Conservation (phyloP, 148 eudicot species). For the Drosera capensis region DNA sequence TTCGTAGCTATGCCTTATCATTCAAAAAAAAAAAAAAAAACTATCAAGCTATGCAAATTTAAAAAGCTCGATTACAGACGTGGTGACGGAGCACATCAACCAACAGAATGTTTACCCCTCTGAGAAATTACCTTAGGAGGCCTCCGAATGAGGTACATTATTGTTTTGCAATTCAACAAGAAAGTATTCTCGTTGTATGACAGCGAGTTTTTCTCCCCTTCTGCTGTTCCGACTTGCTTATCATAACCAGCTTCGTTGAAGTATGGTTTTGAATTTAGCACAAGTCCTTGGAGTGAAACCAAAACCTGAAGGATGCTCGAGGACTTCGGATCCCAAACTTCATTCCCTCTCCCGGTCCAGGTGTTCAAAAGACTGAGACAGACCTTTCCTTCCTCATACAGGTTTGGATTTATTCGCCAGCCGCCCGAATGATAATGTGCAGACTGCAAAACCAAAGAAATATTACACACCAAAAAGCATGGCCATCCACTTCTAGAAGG, state of each 20-base stretch:
- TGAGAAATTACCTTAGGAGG: constrained; percentile 98
- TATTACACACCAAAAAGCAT: neutral
- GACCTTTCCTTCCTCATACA: constrained; percentile 97
- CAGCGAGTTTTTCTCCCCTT: constrained; percentile 95
- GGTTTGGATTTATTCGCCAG: constrained; percentile 88
- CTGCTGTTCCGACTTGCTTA: constrained; percentile 89
- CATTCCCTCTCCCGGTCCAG: constrained; percentile 97
- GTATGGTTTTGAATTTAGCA: constrained; percentile 85
- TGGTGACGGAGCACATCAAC: no score
- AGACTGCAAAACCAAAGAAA: constrained; percentile 35
- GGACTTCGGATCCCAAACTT: constrained; percentile 92
- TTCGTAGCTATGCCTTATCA: neutral
- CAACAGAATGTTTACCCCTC: no score
- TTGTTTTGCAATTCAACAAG: constrained; percentile 87
- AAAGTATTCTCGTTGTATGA: constrained; percentile 94
- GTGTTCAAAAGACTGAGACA: constrained; percentile 95
- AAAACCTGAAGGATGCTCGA: constrained; percentile 98
- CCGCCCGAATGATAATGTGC: constrained; percentile 98
- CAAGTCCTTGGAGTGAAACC: constrained; percentile 95
- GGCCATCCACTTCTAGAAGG: neutral
- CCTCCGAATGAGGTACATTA: constrained; percentile 80
- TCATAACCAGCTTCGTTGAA: constrained; percentile 99
- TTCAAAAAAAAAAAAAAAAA: no score
- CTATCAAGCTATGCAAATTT: no score
- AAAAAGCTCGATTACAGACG: no score